phyloP scores from a whole-genome alignment of 1,284 basidiomycete genomes.

The Cutaneotrichosporon mucoides region DNA sequence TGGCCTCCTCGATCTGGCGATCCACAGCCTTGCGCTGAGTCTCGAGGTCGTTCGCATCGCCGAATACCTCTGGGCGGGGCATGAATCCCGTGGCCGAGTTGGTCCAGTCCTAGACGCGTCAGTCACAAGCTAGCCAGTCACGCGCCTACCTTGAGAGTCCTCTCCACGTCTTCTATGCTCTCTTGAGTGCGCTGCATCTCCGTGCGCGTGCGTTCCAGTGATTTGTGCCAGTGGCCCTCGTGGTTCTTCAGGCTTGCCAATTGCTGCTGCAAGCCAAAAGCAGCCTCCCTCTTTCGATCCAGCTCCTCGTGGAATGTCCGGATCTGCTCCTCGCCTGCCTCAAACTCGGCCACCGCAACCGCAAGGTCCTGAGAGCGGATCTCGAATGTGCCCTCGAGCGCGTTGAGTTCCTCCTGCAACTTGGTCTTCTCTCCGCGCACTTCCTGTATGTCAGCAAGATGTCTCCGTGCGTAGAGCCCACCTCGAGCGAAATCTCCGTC shows the following conservation, averaged over 20 bases:
- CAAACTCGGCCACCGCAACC: conserved; percentile 15
- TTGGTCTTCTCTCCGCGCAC: neutral
- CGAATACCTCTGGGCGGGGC: conserved; percentile 45
- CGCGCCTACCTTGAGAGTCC: neutral
- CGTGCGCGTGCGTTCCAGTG: neutral
- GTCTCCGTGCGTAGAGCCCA: too few species aligned
- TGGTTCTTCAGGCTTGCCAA: neutral
- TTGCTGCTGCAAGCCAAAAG: neutral
- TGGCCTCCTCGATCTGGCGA: conserved; percentile 64
- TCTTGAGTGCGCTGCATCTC: neutral
- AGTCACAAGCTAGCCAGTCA: neutral
- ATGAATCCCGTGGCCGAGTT: neutral
- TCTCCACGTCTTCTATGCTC: neutral
- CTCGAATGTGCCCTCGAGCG: neutral
- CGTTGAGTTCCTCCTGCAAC: neutral
- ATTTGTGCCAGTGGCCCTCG: neutral
- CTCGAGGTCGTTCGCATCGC: conserved; percentile 56
- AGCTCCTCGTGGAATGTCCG: conserved; percentile 47
- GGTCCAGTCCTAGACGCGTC: conserved; percentile 19
- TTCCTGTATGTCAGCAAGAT: neutral
- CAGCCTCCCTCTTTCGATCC: neutral
- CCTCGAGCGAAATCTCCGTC: conserved; percentile 1
- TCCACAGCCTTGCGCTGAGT: conserved; percentile 62
- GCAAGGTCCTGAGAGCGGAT: neutral
- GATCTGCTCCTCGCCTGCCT: conserved; percentile 70